phyloP scores from a whole-genome alignment of 2,329 filamentous ascomycete species.

The Epichloe festucae region DNA sequence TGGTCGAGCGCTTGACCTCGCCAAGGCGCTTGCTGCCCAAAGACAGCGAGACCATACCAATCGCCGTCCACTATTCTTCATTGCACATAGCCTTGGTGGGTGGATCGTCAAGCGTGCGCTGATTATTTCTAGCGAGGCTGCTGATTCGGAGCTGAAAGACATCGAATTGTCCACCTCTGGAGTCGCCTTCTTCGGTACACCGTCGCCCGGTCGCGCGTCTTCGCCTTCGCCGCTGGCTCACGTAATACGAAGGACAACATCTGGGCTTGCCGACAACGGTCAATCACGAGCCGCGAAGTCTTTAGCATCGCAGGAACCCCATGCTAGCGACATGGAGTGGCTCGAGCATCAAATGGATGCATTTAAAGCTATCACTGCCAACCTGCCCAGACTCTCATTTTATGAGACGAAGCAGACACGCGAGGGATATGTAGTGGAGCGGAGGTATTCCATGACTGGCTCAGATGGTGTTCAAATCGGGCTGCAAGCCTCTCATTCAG shows the following conservation, averaged over 20 bases:
- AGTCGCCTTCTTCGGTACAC: constrained; percentile 16
- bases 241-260: constrained; percentile 14
- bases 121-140: constrained; percentile 16
- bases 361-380: constrained; percentile 14
- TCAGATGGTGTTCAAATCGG: constrained; percentile 14
- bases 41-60: constrained; percentile 9
- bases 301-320: constrained; percentile 5
- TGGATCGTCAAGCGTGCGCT: constrained; percentile 18
- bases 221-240: constrained; percentile 14
- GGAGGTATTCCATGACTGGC: constrained; percentile 12
- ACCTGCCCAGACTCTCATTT: constrained; percentile 14
- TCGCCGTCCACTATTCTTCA: constrained; percentile 15
- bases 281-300: not conserved
- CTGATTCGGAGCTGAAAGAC: constrained; percentile 10
- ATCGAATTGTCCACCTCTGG: constrained; percentile 15
- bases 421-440: constrained; percentile 14
- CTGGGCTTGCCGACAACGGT: constrained; percentile 6
- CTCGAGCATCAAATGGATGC: constrained; percentile 16
- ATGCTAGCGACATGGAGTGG: constrained; percentile 12
- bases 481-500: constrained; percentile 12
- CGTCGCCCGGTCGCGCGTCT: constrained; percentile 11
- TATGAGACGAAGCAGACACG: constrained; percentile 14
- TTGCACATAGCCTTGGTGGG: constrained; percentile 15
- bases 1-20: constrained; percentile 13
- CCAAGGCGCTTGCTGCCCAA: constrained; percentile 10